These are phyloP conservation scores for Conticribra weissflogii DNA, from an alignment of 108 stramenopile species.

Conservation along the genomic window DNA sequence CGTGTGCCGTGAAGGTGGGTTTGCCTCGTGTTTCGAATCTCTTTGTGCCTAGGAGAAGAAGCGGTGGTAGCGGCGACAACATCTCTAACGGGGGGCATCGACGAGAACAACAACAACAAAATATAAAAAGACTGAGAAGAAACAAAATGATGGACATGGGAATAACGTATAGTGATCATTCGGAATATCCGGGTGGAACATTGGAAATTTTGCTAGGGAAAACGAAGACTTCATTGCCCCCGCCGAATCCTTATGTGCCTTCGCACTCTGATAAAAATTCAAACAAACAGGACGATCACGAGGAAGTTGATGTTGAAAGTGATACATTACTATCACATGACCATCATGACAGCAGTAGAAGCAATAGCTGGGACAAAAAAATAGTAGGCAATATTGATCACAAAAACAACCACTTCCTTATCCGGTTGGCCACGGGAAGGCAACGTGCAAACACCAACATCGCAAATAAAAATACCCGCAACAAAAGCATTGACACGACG, in stretches of 20 bases:
- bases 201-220: constrained; percentile 38
- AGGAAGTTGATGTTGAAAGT: too few species aligned
- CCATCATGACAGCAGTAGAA: too few species aligned
- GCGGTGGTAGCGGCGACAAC: background rate
- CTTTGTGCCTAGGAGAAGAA: constrained; percentile 1
- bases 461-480: too few species aligned
- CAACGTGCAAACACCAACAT: constrained; percentile 1
- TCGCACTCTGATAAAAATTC: too few species aligned
- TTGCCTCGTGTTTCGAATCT: constrained; percentile 12
- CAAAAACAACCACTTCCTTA: constrained; percentile 36
- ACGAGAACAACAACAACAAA: too few species aligned
- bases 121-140: too few species aligned
- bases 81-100: too few species aligned
- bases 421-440: constrained; percentile 28
- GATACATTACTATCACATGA: too few species aligned
- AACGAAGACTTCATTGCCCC: constrained; percentile 14
- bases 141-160: constrained; percentile 27
- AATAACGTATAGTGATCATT: constrained; percentile 15
- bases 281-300: too few species aligned
- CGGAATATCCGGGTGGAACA: constrained; percentile 9
- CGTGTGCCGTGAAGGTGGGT: constrained; percentile 12
- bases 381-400: too few species aligned
- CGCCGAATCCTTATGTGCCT: constrained; percentile 1
- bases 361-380: too few species aligned
- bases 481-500: too few species aligned